Percentiles rank a stretch among this genome's conserved stretches.
Evolutionary conservation across 2,329 filamentous ascomycete species (phyloP).

Genomic region (Pseudocercospora eumusae): DNA sequence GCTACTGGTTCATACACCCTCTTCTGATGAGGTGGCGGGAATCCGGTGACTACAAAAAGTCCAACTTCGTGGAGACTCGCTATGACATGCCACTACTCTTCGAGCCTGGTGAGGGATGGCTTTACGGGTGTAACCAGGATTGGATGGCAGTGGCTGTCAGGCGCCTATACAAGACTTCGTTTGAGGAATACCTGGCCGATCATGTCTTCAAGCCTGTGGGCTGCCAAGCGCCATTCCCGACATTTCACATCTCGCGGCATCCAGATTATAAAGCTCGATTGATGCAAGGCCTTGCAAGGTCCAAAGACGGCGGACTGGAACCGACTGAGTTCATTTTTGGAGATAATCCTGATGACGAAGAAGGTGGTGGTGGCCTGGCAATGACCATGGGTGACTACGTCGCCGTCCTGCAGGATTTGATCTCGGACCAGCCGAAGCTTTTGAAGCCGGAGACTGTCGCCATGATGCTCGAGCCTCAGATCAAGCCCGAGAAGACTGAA

Average conservation of each 20-base stretch:
- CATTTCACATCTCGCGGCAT: slow-evolving; percentile 25
- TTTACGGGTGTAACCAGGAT: slow-evolving; percentile 52
- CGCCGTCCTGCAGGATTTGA: slow-evolving; percentile 49
- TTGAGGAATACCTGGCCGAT: slow-evolving; percentile 46
- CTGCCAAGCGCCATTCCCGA: slow-evolving; percentile 34
- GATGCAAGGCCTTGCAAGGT: neutral
- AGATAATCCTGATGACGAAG: slow-evolving; percentile 14
- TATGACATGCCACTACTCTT: slow-evolving; percentile 42
- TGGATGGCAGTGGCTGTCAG: slow-evolving; percentile 54
- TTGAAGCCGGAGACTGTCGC: slow-evolving; percentile 44
- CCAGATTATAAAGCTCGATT: slow-evolving; percentile 20
- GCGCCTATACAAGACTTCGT: slow-evolving; percentile 43
- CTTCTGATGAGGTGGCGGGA: slow-evolving; percentile 29
- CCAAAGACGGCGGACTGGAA: slow-evolving; percentile 5
- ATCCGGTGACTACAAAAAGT: slow-evolving; percentile 9
- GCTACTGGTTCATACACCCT: slow-evolving; percentile 49
- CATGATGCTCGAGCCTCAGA: slow-evolving; percentile 51
- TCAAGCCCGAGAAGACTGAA: slow-evolving; percentile 32
- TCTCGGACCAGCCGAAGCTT: slow-evolving; percentile 50
- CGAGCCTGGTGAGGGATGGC: slow-evolving; percentile 53
- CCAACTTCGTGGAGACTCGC: slow-evolving; percentile 33
- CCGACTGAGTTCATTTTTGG: neutral
- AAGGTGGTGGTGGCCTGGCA: slow-evolving; percentile 14
- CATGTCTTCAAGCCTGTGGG: slow-evolving; percentile 47
- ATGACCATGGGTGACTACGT: slow-evolving; percentile 42